These are phyloP conservation scores for Viola odorata DNA, from an alignment of 345 rosid species.

Conservation along the genomic window DNA sequence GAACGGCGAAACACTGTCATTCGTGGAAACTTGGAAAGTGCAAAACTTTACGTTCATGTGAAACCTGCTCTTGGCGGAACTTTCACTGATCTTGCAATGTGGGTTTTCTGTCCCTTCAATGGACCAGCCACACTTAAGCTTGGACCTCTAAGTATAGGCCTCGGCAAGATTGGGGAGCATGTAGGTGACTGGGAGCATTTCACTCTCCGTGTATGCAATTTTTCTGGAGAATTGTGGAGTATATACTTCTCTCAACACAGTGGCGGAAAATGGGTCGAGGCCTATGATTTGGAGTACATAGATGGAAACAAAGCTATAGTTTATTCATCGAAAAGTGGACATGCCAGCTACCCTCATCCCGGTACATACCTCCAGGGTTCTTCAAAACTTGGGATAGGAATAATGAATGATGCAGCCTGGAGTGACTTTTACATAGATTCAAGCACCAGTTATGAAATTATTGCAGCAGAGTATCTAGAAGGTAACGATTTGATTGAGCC, in stretches of 20 bases:
- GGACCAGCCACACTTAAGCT: constrained; percentile 78
- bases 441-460: constrained; percentile 53
- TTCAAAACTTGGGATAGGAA: constrained; percentile 52
- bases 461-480: constrained; percentile 70
- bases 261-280: constrained; percentile 75
- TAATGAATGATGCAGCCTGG: constrained; percentile 59
- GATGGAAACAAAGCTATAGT: constrained; percentile 57
- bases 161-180: constrained; percentile 69
- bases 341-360: constrained; percentile 70
- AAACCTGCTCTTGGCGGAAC: constrained; percentile 86
- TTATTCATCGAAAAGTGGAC: constrained; percentile 67
- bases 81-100: constrained; percentile 74
- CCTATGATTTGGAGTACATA: constrained; percentile 57
- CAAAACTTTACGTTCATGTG: constrained; percentile 69
- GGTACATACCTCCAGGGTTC: constrained; percentile 73
- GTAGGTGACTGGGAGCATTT: constrained; percentile 96
- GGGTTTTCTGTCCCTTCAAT: constrained; percentile 88
- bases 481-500: constrained; percentile 49
- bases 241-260: constrained; percentile 90
- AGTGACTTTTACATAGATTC: constrained; percentile 52
- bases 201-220: constrained; percentile 81
- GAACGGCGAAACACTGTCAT: constrained; percentile 32
- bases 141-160: constrained; percentile 39
- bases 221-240: constrained; percentile 65
- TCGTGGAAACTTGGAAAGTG: constrained; percentile 56